A percentile compares a stretch with the other conserved stretches of the same genome.
These are phyloP conservation scores for Fusarium tupiense DNA, from an alignment of 2,329 filamentous ascomycete species.

Conservation along the genomic window DNA sequence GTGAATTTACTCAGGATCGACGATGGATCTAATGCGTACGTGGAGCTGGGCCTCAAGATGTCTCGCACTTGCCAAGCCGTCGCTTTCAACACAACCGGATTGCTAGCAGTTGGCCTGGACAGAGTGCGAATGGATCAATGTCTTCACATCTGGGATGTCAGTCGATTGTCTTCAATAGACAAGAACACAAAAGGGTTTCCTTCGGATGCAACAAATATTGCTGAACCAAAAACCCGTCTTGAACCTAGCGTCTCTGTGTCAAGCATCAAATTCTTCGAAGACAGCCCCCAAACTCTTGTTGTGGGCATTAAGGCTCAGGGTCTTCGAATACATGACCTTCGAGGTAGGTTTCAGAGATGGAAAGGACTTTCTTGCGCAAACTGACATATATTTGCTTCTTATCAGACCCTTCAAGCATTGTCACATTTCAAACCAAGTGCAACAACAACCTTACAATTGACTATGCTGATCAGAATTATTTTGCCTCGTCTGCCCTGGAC, in stretches of 20 bases:
- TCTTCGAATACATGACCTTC: constrained; percentile 79
- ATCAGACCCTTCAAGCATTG: constrained; percentile 59
- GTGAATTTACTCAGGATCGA: constrained; percentile 80
- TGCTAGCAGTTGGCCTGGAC: constrained; percentile 82
- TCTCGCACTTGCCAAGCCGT: constrained; percentile 83
- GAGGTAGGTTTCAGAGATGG: constrained; percentile 62
- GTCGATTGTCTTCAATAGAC: constrained; percentile 64
- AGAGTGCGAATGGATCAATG: constrained; percentile 84
- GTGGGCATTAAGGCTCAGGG: constrained; percentile 80
- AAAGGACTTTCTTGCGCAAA: not conserved
- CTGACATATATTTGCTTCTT: not conserved
- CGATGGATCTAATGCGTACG: constrained; percentile 71
- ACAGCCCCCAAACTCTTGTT: constrained; percentile 78
- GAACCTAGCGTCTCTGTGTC: constrained; percentile 79
- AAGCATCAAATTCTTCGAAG: constrained; percentile 83
- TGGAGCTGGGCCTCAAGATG: constrained; percentile 77
- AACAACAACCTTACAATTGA: constrained; percentile 81
- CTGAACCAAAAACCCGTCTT: constrained; percentile 67
- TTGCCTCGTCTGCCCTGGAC: constrained; percentile 80
- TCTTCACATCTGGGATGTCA: constrained; percentile 84
- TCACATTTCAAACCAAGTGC: constrained; percentile 72
- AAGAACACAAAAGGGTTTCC: constrained; percentile 61
- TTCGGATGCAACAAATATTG: constrained; percentile 57
- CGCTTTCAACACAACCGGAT: constrained; percentile 76
- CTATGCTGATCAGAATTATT: constrained; percentile 83